Base-by-base conservation (phyloP, 2,329 filamentous ascomycete species). In the Penicillium janthinellum region DNA sequence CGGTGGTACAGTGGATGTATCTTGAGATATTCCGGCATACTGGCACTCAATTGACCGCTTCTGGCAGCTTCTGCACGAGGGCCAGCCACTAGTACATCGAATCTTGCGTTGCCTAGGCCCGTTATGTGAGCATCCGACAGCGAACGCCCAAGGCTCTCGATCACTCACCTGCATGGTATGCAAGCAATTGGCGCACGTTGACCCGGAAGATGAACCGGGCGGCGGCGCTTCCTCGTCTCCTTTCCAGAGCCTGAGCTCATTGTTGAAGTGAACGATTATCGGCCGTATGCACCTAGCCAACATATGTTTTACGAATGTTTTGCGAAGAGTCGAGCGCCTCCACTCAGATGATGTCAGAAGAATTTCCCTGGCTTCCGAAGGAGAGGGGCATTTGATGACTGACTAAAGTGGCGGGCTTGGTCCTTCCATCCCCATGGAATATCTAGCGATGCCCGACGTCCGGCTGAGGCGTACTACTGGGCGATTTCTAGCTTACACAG, bases 141-240 rank as follows among this genome's bases (percentile, higher is more conserved):
- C 4, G n/a, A 25, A 20, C 17, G 35, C 15, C n/a, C n/a, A 15
- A 20, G 14, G 6, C 7, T 28, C 6, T 15, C 25, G 15, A 20
- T 28, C 4, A 37, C 53, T 35, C 12, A 55, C 53, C 53, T 34
- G 20, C 53, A 55, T 12, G 53, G 53, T 25, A 55, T 55, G 22
- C 53, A 55, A 15, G 53, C 53, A 55, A 55, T 48, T 22, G 53
- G 41, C 20, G 53, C 53, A 37, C 53, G 53, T 37, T 55, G 53
- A 31, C 53, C 53, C 1, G 53, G 53, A 4, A 55, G 41, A 37
- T 55, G 53, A 28, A 35, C 41, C n/a, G 53, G 53, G 35, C 53
- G 53, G n/a, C 53, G 53, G 12, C n/a, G 53, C 20, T 55, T 55
- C n/a, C 42, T 55, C 15, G 42, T 35, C 31, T 44, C 38, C 7